Evolutionary conservation across 371 early-diverging fungal genomes (phyloP).

Genomic region (Rhizopus sp.): DNA sequence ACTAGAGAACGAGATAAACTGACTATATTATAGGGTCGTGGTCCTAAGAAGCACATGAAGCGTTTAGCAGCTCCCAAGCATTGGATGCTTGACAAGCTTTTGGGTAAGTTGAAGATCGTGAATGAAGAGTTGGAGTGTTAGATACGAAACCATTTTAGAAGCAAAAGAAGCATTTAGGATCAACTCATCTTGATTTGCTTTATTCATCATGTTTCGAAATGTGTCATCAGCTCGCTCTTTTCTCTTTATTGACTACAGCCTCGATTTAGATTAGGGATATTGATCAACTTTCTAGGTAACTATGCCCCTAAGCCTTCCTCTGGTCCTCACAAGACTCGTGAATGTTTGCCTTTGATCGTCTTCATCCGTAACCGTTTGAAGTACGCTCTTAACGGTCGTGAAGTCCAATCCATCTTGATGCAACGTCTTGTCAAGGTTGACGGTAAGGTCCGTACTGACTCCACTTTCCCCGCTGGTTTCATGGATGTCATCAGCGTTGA

Average conservation of each 20-base stretch:
- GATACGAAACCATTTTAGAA: background rate
- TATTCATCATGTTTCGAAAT: background rate
- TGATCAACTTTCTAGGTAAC: slow-evolving; percentile 27
- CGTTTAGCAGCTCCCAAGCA: slow-evolving; percentile 99
- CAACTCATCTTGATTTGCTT: background rate
- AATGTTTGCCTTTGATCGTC: slow-evolving; percentile 98
- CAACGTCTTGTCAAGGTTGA: slow-evolving; percentile 99
- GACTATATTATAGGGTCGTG: slow-evolving; percentile 78
- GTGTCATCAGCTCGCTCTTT: background rate
- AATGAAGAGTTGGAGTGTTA: background rate
- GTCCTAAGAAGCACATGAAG: slow-evolving; percentile 99
- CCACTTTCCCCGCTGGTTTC: slow-evolving; percentile 99
- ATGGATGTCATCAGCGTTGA: slow-evolving; percentile 99
- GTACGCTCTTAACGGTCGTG: slow-evolving; percentile 98
- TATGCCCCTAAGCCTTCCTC: slow-evolving; percentile 97
- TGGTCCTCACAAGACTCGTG: slow-evolving; percentile 99
- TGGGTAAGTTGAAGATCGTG: slow-evolving; percentile 31
- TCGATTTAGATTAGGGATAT: background rate
- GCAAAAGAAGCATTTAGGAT: background rate
- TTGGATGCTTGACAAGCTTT: slow-evolving; percentile 99
- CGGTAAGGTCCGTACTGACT: slow-evolving; percentile 98
- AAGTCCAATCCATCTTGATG: slow-evolving; percentile 96
- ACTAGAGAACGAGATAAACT: background rate
- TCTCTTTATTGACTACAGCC: background rate
- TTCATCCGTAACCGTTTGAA: slow-evolving; percentile 99